phyloP scores from a whole-genome alignment of 306 rosid species.

The Fragaria iinumae region DNA sequence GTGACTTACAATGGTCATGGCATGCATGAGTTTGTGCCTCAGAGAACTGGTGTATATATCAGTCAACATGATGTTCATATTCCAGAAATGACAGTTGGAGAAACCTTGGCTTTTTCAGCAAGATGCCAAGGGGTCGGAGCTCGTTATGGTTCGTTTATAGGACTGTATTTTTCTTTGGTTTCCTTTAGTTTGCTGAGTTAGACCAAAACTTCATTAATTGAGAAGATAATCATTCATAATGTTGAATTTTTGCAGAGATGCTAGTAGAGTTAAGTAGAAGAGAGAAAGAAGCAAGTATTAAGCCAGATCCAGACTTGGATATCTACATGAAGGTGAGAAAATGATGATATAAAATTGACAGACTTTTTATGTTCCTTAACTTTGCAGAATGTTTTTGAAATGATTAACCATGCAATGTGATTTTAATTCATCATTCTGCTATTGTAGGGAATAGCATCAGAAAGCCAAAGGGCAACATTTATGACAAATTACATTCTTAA shows the following conservation, averaged over 20 bases:
- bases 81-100: slow-evolving; percentile 24
- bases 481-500: slow-evolving; percentile 22
- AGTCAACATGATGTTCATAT: slow-evolving; percentile 25
- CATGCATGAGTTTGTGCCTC: slow-evolving; percentile 26
- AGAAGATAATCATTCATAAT: neutral
- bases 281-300: slow-evolving; percentile 20
- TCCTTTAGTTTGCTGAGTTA: neutral
- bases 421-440: neutral
- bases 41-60: slow-evolving; percentile 16
- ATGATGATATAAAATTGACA: neutral
- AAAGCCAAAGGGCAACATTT: slow-evolving; percentile 9
- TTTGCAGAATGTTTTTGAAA: neutral
- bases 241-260: slow-evolving; percentile 7
- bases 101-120: slow-evolving; percentile 24
- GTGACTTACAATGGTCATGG: slow-evolving; percentile 30
- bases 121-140: slow-evolving; percentile 29
- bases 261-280: slow-evolving; percentile 22
- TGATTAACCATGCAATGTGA: neutral
- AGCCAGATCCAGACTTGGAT: slow-evolving; percentile 27
- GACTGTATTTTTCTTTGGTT: neutral
- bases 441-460: slow-evolving; percentile 7
- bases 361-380: neutral
- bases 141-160: slow-evolving; percentile 23
- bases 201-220: neutral
- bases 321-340: slow-evolving; percentile 28